phyloP scores from a whole-genome alignment of 1,284 basidiomycete genomes.

The Wolfiporia cocos region DNA sequence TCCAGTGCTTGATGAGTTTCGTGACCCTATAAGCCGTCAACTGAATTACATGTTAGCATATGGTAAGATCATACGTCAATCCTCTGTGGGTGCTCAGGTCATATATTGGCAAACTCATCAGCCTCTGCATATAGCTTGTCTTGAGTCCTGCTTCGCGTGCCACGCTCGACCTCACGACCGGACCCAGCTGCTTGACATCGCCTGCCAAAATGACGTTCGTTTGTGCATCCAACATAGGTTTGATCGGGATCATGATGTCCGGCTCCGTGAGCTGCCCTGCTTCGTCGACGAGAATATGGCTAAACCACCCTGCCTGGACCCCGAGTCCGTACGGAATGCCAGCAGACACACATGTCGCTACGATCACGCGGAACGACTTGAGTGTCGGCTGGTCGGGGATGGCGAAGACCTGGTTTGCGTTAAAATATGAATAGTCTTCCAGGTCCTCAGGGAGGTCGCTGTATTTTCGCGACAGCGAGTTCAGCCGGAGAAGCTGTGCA shows the following conservation, averaged over 20 bases:
- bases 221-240: constrained; percentile 33
- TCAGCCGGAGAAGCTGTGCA: constrained; percentile 50
- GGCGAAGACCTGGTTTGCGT: constrained; percentile 36
- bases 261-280: constrained; percentile 60
- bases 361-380: constrained; percentile 45
- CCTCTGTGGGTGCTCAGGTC: constrained; percentile 23
- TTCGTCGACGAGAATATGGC: constrained; percentile 60
- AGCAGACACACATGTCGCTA: constrained; percentile 57
- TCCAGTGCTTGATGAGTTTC: constrained; percentile 49
- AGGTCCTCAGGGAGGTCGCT: constrained; percentile 35
- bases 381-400: constrained; percentile 37
- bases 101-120: constrained; percentile 44
- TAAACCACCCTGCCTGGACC: constrained; percentile 50
- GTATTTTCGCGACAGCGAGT: constrained; percentile 51
- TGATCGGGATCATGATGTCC: constrained; percentile 48
- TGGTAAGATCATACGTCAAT: constrained; percentile 28
- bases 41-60: not conserved
- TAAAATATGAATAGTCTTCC: constrained; percentile 32
- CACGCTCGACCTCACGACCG: constrained; percentile 43
- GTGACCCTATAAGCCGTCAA: constrained; percentile 13
- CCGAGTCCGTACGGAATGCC: constrained; percentile 50
- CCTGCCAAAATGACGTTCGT: constrained; percentile 49
- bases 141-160: constrained; percentile 39
- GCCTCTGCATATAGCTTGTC: constrained; percentile 42
- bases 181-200: constrained; percentile 54